Evolutionary conservation across 1,284 basidiomycete genomes (phyloP).

Genomic region (Boletus semigastroideus): DNA sequence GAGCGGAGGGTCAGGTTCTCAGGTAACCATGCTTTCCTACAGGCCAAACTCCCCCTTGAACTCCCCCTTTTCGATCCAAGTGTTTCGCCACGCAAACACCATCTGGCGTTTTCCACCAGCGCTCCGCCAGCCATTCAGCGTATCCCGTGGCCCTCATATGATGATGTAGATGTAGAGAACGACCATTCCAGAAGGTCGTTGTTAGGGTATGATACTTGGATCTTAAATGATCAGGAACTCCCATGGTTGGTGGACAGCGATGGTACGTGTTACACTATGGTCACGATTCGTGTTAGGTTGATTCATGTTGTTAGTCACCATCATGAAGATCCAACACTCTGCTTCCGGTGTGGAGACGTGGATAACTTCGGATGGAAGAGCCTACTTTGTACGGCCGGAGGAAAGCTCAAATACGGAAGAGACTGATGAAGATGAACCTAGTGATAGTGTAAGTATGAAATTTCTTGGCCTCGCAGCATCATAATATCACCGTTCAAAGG

Average conservation of each 20-base stretch:
- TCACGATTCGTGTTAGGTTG: not conserved
- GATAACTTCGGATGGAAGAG: slow-evolving; percentile 80
- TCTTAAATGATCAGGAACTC: slow-evolving; percentile 66
- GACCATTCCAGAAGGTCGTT: slow-evolving; percentile 28
- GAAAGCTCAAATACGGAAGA: slow-evolving; percentile 32
- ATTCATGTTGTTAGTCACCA: slow-evolving; percentile 45
- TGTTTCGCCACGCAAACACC: slow-evolving; percentile 67
- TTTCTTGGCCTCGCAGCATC: not conserved
- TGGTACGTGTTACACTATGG: slow-evolving; percentile 43
- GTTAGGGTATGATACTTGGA: slow-evolving; percentile 66
- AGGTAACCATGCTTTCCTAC: slow-evolving; percentile 44
- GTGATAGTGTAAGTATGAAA: slow-evolving; percentile 16
- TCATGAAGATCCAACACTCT: slow-evolving; percentile 58
- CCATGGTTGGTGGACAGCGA: slow-evolving; percentile 71
- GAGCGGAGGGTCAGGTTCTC: slow-evolving; percentile 72
- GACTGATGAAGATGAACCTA: slow-evolving; percentile 8
- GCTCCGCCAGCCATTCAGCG: slow-evolving; percentile 71
- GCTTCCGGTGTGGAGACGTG: slow-evolving; percentile 68
- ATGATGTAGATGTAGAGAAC: slow-evolving; percentile 41
- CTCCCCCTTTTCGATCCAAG: slow-evolving; percentile 28
- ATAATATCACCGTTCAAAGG: slow-evolving; percentile 11
- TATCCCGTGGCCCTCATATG: slow-evolving; percentile 73
- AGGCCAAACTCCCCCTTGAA: slow-evolving; percentile 1
- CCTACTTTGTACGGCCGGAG: slow-evolving; percentile 68
- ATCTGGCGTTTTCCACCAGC: slow-evolving; percentile 70